These are phyloP conservation scores for Leccinum variicolor DNA, from an alignment of 768 basidiomycete genomes.

Conservation along the genomic window DNA sequence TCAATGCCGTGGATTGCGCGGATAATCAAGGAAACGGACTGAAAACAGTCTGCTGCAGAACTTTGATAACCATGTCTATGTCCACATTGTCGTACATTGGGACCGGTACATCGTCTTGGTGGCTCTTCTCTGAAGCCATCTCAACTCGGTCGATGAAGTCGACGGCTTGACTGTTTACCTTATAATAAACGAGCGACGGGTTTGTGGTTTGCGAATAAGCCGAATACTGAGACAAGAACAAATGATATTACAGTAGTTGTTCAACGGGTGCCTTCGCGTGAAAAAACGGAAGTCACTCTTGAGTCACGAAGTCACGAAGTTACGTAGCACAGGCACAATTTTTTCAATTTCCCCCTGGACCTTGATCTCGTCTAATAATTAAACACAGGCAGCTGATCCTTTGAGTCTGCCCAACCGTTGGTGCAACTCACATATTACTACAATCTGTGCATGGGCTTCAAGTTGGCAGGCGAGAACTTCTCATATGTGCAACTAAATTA, in stretches of 20 bases:
- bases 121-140: conserved; percentile 9
- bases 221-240: not conserved
- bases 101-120: conserved; percentile 29
- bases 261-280: not conserved
- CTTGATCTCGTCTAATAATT: no score
- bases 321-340: no score
- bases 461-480: no score
- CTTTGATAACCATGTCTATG: conserved; percentile 76
- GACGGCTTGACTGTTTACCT: not conserved
- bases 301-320: no score
- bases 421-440: no score
- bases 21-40: conserved; percentile 44
- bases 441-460: no score
- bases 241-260: not conserved
- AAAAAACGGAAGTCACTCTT: no score
- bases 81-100: conserved; percentile 70
- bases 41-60: conserved; percentile 73
- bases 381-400: no score
- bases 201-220: not conserved
- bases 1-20: not conserved
- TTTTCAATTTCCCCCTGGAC: no score
- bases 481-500: no score
- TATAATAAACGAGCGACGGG: not conserved
- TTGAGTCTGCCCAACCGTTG: no score
- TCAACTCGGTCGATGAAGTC: not conserved